phyloP scores from a whole-genome alignment of 176 grass and related monocot genomes.

The Guadua angustifolia region DNA sequence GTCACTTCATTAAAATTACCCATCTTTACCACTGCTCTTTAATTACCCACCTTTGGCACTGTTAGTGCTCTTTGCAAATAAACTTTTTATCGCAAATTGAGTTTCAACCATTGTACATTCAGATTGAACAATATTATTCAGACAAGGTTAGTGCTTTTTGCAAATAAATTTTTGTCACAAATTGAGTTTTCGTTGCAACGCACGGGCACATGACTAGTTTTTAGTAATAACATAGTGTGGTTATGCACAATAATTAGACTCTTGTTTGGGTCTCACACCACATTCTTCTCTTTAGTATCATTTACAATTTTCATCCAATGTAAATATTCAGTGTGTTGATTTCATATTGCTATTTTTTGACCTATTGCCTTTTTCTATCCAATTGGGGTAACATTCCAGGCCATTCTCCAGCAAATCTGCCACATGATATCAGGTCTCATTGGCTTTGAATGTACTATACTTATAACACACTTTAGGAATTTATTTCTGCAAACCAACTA shows the following conservation, averaged over 20 bases:
- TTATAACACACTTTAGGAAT: background rate
- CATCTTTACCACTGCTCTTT: too few relatives aligned
- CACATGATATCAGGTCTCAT: background rate
- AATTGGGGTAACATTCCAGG: background rate
- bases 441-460: background rate
- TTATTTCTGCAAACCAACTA: conserved; percentile 22
- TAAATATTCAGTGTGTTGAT: background rate
- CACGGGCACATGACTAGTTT: too few relatives aligned
- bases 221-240: conserved; percentile 7
- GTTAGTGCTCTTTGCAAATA: too few relatives aligned
- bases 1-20: too few relatives aligned
- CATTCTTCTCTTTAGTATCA: background rate
- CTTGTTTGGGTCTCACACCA: background rate
- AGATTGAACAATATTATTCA: too few relatives aligned
- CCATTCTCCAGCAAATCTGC: background rate
- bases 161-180: too few relatives aligned
- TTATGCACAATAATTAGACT: background rate
- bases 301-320: background rate
- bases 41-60: too few relatives aligned
- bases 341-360: background rate
- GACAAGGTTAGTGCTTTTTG: too few relatives aligned
- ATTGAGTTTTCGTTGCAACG: too few relatives aligned
- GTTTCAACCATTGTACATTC: too few relatives aligned
- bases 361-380: background rate
- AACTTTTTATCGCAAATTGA: too few relatives aligned